Conservation (phyloP, 176 grass and related monocot species). For the Carex scoparia region DNA sequence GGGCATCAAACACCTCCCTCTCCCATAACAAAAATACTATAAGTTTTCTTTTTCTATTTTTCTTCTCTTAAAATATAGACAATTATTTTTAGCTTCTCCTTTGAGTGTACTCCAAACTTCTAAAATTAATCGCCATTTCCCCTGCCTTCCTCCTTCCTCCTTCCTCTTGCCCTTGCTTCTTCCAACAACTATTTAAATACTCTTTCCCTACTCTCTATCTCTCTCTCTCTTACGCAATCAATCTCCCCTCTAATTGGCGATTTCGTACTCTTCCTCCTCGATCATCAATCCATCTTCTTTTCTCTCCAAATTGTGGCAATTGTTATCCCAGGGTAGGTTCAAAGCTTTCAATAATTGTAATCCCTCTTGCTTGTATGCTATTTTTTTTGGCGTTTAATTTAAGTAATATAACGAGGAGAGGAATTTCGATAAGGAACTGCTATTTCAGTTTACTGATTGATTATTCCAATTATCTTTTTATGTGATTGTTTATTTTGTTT, state of each 20-base stretch:
- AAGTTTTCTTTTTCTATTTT: not conserved
- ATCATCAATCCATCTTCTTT: not conserved
- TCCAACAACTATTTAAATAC: slow-evolving; percentile 21
- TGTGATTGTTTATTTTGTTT: not conserved
- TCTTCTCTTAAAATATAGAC: not conserved
- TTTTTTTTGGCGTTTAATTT: not conserved
- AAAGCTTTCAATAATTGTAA: not conserved
- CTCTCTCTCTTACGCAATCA: slow-evolving; percentile 3
- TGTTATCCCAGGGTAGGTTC: not conserved
- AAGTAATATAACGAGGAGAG: not conserved
- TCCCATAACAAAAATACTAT: not conserved
- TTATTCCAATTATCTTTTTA: not conserved
- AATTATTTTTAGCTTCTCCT: slow-evolving; percentile 16
- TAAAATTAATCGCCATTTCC: not conserved
- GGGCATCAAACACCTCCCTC: no score
- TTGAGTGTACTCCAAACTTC: slow-evolving; percentile 15
- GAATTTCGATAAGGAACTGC: not conserved
- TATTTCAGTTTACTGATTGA: not conserved
- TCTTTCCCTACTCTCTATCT: slow-evolving; percentile 1
- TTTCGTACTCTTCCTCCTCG: not conserved
- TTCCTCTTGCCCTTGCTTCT: not conserved
- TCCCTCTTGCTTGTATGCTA: not conserved
- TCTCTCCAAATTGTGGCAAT: not conserved
- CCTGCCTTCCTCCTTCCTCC: not conserved
- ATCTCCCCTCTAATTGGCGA: slow-evolving; percentile 2